Percentiles rank a stretch among this genome's conserved stretches.
Conservation (phyloP, 2,329 filamentous ascomycete species). For the Penicillium sp. region DNA sequence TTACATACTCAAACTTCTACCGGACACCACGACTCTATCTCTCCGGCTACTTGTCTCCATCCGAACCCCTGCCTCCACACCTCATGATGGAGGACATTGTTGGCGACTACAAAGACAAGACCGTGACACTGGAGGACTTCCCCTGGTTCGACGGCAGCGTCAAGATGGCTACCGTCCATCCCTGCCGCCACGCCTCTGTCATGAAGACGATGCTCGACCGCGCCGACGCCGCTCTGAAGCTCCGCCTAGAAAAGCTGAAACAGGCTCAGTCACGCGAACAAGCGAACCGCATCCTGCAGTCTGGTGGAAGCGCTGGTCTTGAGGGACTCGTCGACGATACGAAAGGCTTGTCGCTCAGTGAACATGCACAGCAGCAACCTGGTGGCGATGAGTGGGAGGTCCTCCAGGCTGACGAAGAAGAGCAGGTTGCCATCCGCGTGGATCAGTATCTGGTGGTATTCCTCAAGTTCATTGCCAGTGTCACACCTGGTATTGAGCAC, state of each 20-base stretch:
- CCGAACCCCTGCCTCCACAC: constrained; percentile 78
- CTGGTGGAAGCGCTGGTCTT: constrained; percentile 62
- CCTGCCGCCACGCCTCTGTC: constrained; percentile 94
- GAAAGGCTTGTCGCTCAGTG: constrained; percentile 63
- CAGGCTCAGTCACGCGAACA: constrained; percentile 56
- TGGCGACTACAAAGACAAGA: constrained; percentile 97
- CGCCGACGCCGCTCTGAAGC: constrained; percentile 88
- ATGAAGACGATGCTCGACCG: constrained; percentile 98
- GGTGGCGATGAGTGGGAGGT: constrained; percentile 68
- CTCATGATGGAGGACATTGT: constrained; percentile 97
- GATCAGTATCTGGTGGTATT: constrained; percentile 58
- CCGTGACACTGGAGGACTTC: constrained; percentile 96
- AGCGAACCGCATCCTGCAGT: constrained; percentile 27
- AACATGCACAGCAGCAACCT: constrained; percentile 39
- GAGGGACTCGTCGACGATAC: constrained; percentile 86
- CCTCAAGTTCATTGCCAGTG: constrained; percentile 75
- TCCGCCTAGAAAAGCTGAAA: constrained; percentile 80
- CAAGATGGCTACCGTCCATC: constrained; percentile 96
- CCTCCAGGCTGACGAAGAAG: constrained; percentile 55
- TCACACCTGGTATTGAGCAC: constrained; percentile 95
- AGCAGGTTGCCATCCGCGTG: constrained; percentile 54
- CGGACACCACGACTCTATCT: constrained; percentile 93
- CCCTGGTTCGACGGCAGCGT: constrained; percentile 88
- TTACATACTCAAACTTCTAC: constrained; percentile 96
- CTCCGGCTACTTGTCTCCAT: constrained; percentile 79